Base-by-base conservation (phyloP, 2,329 filamentous ascomycete species). In the Hypoxylon sp. region DNA sequence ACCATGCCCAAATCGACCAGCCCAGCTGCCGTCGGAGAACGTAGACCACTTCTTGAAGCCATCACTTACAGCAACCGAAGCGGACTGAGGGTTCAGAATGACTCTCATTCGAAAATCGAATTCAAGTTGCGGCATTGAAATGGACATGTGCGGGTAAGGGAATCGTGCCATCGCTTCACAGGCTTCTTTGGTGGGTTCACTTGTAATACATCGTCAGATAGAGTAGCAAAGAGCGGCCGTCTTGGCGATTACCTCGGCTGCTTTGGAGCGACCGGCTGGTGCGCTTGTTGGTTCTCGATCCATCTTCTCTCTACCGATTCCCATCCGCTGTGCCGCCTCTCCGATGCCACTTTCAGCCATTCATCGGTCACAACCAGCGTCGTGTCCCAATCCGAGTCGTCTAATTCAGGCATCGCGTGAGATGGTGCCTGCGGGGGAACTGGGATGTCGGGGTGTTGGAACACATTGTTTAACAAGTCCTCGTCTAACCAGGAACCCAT, bases 31-130 rank as follows among this genome's bases (percentile, higher is more conserved):
- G 2, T 73, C 73, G 7, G 69, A 67, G 32, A 76, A 69, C 6
- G 75, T 78, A 13, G 73, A 74, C 70, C 65, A 74, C 24, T 75
- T 74, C 57, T 75, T 77, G 60, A 72, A 74, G 17, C 67, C 70
- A 31, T 72, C 74, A 2, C 68, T 64, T 2, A 70, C 63, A 1
- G 75, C 73, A 47, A 77, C 57, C 7, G 73, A 73, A 19, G 75
- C 76, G 32, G 71, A 73, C 37, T 74, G 71, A 1, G 75, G 17
- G 55, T 68, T 76, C 42, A 77, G 55, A 35, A 71, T 62, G 15
- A 76, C 69, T 44, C 56, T 70, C 74, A 78, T 74, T 27, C 76
- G 75, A 44, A 78, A 78, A 46, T 76, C 74, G 11, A 71, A 70
- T 39, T 75, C 73, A 2, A 78, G 48, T 5, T 57, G 61, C 21